These are phyloP conservation scores for Rhizophora apiculata DNA, from an alignment of 345 rosid species.

Conservation along the genomic window DNA sequence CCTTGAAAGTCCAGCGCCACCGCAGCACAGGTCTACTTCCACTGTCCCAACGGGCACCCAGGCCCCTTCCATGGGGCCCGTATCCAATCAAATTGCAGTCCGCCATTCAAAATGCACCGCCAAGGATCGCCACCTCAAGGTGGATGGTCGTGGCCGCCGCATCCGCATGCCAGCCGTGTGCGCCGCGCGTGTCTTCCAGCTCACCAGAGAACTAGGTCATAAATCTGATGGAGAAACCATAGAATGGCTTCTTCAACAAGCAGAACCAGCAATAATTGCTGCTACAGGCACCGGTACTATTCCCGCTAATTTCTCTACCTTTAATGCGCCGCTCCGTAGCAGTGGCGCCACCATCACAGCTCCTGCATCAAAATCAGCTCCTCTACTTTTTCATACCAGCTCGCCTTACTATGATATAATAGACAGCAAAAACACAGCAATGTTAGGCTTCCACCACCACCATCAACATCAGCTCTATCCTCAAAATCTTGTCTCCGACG, in stretches of 20 bases:
- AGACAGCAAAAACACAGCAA: constrained; percentile 21
- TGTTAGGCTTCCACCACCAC: constrained; percentile 43
- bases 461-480: constrained; percentile 48
- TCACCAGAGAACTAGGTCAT: constrained; percentile 70
- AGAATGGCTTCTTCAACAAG: constrained; percentile 82
- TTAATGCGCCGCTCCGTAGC: constrained; percentile 64
- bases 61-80: constrained; percentile 49
- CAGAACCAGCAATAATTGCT: constrained; percentile 72
- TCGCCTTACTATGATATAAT: constrained; percentile 39
- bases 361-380: constrained; percentile 54
- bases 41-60: constrained; percentile 18
- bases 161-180: constrained; percentile 87
- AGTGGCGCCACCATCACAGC: constrained; percentile 55
- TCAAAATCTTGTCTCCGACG: constrained; percentile 25
- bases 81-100: constrained; percentile 27
- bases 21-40: constrained; percentile 27
- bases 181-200: constrained; percentile 80
- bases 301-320: constrained; percentile 79
- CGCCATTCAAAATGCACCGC: constrained; percentile 5
- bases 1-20: constrained; percentile 24
- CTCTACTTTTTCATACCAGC: constrained; percentile 51
- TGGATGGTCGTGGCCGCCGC: constrained; percentile 81
- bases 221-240: constrained; percentile 85
- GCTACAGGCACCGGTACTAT: constrained; percentile 83
- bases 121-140: constrained; percentile 80